Base-by-base conservation (phyloP, 2,329 filamentous ascomycete genomes). In the Arachnomyces sp. region DNA sequence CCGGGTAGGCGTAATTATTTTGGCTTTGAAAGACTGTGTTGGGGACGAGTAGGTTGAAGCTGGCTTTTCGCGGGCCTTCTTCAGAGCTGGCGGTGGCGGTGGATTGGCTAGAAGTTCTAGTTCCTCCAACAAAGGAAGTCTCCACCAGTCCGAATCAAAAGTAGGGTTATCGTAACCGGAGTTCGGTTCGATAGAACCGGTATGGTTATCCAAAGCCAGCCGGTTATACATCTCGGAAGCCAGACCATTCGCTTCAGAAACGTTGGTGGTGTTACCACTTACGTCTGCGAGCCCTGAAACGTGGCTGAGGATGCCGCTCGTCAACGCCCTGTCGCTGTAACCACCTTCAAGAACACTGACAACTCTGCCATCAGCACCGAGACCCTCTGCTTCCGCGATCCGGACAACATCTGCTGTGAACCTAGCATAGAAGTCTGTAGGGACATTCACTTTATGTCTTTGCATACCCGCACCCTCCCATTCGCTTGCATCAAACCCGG, bases 401-500 rank as follows among this genome's bases (percentile, higher is more conserved):
- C 75, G 79, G 11, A 93, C 81, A 2, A 95, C 77, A 55, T 98
- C 92, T 33, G 81, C 76, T 0, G 90, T 90, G 48, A 98, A 83
- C 1, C 84, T 79, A 36, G 92, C 92, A 57, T 96, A 98, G 59
- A 98, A 98, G 39, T 90, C 86, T 0, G 90, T 98, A 0, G 92
- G 90, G 2, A 98, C 92, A 55, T 94, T 94, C 54, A 94, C 89
- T 43, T 84, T 82, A 62, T 98, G 92, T 34, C 92, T 77, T 63
- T 98, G 92, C 92, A 98, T 98, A 2, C 86, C 87, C 3, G 76
- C 71, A 13, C 84, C 81, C 60, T 98, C 92, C 80, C 85, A 93
- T 58, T 98, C 88, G 56, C 89, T 95, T 2, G 92, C 92, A 64
- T 98, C 92, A 49, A 98, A 98, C 0, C 92, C 93, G 2, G 92